Percentiles rank a stretch among this genome's conserved stretches.
These are phyloP conservation scores for Rubia yunnanensis DNA, from an alignment of 257 asterid genomes.

Conservation along the genomic window DNA sequence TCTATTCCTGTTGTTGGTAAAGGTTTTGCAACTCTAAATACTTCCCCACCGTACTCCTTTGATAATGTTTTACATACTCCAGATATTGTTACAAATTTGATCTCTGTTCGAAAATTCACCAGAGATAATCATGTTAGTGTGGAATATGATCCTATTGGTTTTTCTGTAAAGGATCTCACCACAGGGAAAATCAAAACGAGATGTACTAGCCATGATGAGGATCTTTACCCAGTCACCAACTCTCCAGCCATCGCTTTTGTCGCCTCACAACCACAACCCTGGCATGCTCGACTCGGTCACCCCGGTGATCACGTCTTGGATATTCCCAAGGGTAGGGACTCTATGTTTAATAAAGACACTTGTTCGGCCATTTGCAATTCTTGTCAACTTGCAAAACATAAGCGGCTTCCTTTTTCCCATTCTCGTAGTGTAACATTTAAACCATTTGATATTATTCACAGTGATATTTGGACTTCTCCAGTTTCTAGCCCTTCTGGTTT, in stretches of 20 bases:
- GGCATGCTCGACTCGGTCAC: conserved; percentile 2
- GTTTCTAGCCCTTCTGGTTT: too few relatives aligned
- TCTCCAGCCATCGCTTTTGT: background rate
- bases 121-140: background rate
- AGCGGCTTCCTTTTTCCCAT: too few relatives aligned
- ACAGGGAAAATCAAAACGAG: background rate
- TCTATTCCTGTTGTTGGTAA: background rate
- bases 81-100: background rate
- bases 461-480: too few relatives aligned
- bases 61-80: background rate
- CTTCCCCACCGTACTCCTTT: background rate
- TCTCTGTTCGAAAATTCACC: background rate
- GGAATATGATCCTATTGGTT: background rate
- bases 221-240: background rate
- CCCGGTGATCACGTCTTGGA: background rate
- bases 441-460: too few relatives aligned
- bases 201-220: background rate
- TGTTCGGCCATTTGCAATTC: too few relatives aligned
- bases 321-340: too few relatives aligned
- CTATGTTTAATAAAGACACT: too few relatives aligned
- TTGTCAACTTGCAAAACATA: too few relatives aligned
- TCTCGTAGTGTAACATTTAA: too few relatives aligned
- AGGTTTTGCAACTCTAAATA: background rate
- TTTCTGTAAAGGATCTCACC: background rate
- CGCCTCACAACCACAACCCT: background rate